These are phyloP conservation scores for Reticulascus tulasneorum DNA, from an alignment of 2,329 filamentous ascomycete genomes.

Conservation along the genomic window DNA sequence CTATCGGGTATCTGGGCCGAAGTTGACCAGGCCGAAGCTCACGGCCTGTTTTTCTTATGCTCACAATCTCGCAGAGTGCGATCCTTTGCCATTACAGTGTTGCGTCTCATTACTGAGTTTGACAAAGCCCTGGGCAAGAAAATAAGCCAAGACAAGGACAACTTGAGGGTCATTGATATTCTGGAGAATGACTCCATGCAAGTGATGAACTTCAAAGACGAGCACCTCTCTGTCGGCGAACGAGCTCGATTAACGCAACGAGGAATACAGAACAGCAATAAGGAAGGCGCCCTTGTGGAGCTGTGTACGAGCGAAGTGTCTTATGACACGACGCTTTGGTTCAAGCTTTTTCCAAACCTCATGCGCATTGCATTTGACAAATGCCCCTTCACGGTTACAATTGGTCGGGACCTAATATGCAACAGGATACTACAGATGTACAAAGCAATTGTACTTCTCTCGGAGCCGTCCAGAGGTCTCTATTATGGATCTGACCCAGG, in stretches of 20 bases:
- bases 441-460: conserved; percentile 72
- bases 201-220: conserved; percentile 89
- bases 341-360: conserved; percentile 95
- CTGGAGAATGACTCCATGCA: conserved; percentile 84
- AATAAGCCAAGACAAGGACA: conserved; percentile 54
- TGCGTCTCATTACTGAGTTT: conserved; percentile 90
- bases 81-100: conserved; percentile 84
- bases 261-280: conserved; percentile 79
- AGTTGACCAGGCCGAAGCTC: conserved; percentile 94
- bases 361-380: conserved; percentile 86
- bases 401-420: conserved; percentile 89
- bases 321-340: conserved; percentile 94
- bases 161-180: conserved; percentile 78
- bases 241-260: conserved; percentile 87
- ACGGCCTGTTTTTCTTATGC: conserved; percentile 94
- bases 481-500: conserved; percentile 59
- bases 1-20: conserved; percentile 85
- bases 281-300: conserved; percentile 83
- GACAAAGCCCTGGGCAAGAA: conserved; percentile 80
- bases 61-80: conserved; percentile 90
- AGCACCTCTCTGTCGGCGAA: conserved; percentile 87
- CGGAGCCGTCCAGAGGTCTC: conserved; percentile 65
- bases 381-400: conserved; percentile 85
- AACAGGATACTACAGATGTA: conserved; percentile 93
- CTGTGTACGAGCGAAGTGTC: conserved; percentile 93